Percentiles rank a stretch among this genome's conserved stretches.
phyloP scores from a whole-genome alignment of 2,329 filamentous ascomycete genomes.

The Fusarium kyushuense region DNA sequence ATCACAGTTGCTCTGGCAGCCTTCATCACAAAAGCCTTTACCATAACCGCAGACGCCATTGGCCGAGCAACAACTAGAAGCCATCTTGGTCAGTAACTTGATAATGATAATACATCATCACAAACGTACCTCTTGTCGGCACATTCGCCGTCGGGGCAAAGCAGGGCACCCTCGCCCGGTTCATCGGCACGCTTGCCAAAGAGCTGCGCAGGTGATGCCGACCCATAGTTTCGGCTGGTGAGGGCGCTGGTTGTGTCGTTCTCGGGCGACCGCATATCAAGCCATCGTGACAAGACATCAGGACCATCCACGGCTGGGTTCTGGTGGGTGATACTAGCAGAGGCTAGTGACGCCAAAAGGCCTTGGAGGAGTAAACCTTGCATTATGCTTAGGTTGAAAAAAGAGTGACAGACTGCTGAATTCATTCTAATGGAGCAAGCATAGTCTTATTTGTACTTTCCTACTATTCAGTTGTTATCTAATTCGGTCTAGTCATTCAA shows the following conservation, averaged over 20 bases:
- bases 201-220: not conserved
- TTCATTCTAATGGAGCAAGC: not conserved
- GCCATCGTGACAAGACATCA: not conserved
- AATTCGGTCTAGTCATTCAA: not conserved
- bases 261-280: not conserved
- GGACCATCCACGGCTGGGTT: not conserved
- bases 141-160: conserved; percentile 5
- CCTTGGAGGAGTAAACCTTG: not conserved
- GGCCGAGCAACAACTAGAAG: not conserved
- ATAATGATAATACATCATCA: not conserved
- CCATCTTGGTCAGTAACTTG: not conserved
- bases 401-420: not conserved
- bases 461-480: not conserved
- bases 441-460: not conserved
- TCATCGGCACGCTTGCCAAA: conserved; percentile 8
- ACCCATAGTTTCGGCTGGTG: not conserved
- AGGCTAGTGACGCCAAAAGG: conserved; percentile 1
- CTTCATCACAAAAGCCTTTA: conserved; percentile 2
- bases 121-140: not conserved
- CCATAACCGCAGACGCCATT: conserved; percentile 13
- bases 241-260: not conserved
- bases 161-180: not conserved
- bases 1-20: conserved; percentile 29
- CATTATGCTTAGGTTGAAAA: not conserved
- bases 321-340: conserved; percentile 1